Evolutionary conservation across 176 grass and related monocot genomes (phyloP).

Genomic region (Rhynchospora breviuscula): DNA sequence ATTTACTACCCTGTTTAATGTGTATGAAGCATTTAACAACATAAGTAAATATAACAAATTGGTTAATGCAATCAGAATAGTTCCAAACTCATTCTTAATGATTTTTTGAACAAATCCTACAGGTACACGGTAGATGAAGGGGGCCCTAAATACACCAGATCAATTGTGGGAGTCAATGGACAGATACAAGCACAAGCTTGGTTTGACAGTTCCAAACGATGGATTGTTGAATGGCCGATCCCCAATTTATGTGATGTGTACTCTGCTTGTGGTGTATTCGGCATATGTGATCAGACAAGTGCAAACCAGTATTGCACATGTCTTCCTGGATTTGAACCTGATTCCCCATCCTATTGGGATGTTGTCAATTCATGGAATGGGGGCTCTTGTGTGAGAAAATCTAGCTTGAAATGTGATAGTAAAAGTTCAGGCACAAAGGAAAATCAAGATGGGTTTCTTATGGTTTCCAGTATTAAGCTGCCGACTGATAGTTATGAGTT

Average conservation of each 20-base stretch:
- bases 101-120: background rate
- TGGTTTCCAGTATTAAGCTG: conserved; percentile 27
- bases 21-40: no score
- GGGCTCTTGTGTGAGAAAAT: conserved; percentile 31
- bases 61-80: no score
- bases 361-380: conserved; percentile 12
- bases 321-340: conserved; percentile 23
- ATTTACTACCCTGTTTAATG: no score
- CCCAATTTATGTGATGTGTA: conserved; percentile 48
- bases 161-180: conserved; percentile 39
- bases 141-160: conserved; percentile 19
- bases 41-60: no score
- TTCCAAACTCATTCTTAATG: no score
- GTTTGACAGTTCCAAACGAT: conserved; percentile 21
- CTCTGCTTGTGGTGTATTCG: conserved; percentile 44
- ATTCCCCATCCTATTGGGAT: conserved; percentile 26
- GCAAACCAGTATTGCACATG: conserved; percentile 30
- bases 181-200: conserved; percentile 29
- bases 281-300: conserved; percentile 29
- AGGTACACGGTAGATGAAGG: background rate
- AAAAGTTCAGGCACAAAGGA: background rate
- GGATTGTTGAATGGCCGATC: conserved; percentile 40
- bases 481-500: conserved; percentile 16
- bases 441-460: conserved; percentile 37
- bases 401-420: conserved; percentile 15